Evolutionary conservation across 2,329 filamentous ascomycete genomes (phyloP), one percentile per base, ranked within the genome.

Genomic region (Pyrenophora teres): DNA sequence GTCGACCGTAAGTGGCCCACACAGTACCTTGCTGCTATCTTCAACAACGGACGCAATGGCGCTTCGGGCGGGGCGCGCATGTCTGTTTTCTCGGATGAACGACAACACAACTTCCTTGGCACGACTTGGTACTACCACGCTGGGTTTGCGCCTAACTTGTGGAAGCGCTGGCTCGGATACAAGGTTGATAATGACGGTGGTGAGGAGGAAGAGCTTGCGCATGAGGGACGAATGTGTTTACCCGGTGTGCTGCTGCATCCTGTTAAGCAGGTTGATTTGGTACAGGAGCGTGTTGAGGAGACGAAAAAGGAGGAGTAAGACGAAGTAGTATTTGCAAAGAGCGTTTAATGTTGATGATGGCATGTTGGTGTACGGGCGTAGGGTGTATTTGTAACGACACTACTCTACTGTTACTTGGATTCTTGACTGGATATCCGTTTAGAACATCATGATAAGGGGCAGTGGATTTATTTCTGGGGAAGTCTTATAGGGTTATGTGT

Each of bases 1-100:
- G 78, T 83, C 27, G 82, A 84, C 62, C 79, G 81, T 3, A 74
- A 77, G 31, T 84, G 81, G 82, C 80, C 81, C 0, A 76, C 78
- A 0, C 72, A 74, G 10, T 83, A 83, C 56, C 74, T 83, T 5
- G 77, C 81, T 0, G 77, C 79, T 3, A 79, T 82, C 33, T 82
- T 83, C 69, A 84, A 84, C 63, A 81, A 80, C 38, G 81, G 81
- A 0, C 70, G 79, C 3, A 80, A 82, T 44, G 79, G 79, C 35
- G 77, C 80, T 6, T 71, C 75, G 1, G 79, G 80, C 5, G 79
- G 78, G 1, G 76, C 76, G 4, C 71, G 80, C n/a, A 72, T 77
- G 3, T 75, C 68, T 15, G 77, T 81, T 6, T 82, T 81, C 60
- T 69, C 61, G 0, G 80, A 81, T 21, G 79, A 81, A 50, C 64